Evolutionary conservation across 2,329 filamentous ascomycete genomes (phyloP), one percentile per base, ranked within the genome.

Genomic region (Xylariaceae sp.): DNA sequence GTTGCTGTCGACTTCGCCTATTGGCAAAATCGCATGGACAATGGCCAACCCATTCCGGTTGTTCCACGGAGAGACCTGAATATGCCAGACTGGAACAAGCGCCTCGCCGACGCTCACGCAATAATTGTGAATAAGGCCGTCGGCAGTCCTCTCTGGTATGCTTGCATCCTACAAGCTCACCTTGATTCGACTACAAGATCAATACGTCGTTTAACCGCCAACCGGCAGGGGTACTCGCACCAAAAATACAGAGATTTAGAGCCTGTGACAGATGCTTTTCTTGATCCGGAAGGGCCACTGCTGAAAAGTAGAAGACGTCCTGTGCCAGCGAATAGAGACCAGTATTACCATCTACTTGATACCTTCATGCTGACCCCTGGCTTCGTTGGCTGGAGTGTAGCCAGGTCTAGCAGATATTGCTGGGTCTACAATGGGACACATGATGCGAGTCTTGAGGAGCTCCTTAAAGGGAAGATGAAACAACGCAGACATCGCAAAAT

Each of bases 271-370:
- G 83, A 86, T 62, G 64, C 59, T 0, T 86, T 85, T 57, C 69
- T 86, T 5, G 23, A 10, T 73, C 75, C 17, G 73, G 78, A 13
- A 75, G 83, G 83, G 0, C 82, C 81, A 2, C 75, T 76, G 0
- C 80, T 18, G 17, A 18, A 18, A 18, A 18, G 17, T 77, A 0
- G 66, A 79, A 9, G 80, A 84, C 55, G 77, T 83, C 9, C 82
- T 82, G 0, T 83, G 76, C 57, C 17, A 18, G 17, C 17, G 17
- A 76, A 80, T 54, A 73, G 83, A 18, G 83, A 86, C 59, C 78
- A 80, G 51, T 86, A n/a, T n/a, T n/a, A 85, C 66, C 83, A 86
- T 66, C 78, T 81, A 74, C 74, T 86, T 34, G 76, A 84, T 67
- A 80, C 79, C 1, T 85, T 82, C 63, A 66, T 85, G 52, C 83